These are phyloP conservation scores for Colletotrichum zoysiae DNA, from an alignment of 2,329 filamentous ascomycete genomes.

Conservation along the genomic window DNA sequence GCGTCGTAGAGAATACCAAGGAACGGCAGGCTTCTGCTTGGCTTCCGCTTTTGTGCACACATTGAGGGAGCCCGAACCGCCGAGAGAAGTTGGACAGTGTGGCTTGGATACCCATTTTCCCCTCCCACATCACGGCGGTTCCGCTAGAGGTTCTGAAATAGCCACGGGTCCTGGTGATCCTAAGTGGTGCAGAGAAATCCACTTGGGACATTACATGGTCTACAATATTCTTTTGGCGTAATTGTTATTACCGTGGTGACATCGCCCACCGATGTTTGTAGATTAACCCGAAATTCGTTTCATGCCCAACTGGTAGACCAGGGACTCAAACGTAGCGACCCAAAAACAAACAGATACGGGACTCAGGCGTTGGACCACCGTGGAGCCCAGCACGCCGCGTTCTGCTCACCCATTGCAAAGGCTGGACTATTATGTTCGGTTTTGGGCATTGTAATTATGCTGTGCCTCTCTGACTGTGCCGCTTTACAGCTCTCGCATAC, in stretches of 20 bases:
- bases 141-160: not conserved
- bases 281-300: not conserved
- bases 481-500: too few species aligned
- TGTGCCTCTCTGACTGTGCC: too few species aligned
- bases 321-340: not conserved
- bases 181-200: accelerated
- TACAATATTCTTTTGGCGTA: not conserved
- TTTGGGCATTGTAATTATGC: too few species aligned
- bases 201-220: not conserved
- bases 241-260: not conserved
- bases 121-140: not conserved
- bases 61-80: not conserved
- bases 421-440: too few species aligned
- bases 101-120: not conserved
- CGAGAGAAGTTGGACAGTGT: not conserved
- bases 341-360: not conserved
- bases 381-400: not conserved
- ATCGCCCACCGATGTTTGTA: not conserved
- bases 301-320: too few species aligned
- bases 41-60: not conserved
- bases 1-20: too few species aligned
- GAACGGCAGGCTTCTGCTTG: not conserved
- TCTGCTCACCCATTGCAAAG: too few species aligned
- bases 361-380: not conserved
- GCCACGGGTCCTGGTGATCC: not conserved